Evolutionary conservation across 176 grass and related monocot genomes (phyloP).

Genomic region (Eleusine coracana): DNA sequence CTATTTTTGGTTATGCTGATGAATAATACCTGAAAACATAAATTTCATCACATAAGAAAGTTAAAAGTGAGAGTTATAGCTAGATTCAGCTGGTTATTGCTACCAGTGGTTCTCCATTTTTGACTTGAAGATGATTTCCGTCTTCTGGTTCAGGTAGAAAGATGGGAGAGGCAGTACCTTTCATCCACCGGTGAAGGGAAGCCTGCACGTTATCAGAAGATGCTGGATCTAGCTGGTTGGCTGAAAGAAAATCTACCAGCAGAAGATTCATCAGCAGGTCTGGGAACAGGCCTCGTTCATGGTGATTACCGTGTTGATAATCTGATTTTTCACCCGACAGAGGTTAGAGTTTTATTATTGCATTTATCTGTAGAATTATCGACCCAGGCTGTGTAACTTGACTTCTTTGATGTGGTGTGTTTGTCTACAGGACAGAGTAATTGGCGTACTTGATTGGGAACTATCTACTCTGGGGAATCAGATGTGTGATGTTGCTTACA

Average conservation of each 20-base stretch:
- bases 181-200: constrained; percentile 80
- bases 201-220: constrained; percentile 69
- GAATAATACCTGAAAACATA: background rate
- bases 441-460: constrained; percentile 99
- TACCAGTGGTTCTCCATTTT: background rate
- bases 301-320: constrained; percentile 93
- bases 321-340: constrained; percentile 85
- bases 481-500: constrained; percentile 98
- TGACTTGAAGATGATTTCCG: background rate
- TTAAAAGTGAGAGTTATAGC: background rate
- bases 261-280: constrained; percentile 64
- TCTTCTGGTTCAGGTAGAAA: constrained; percentile 61
- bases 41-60: constrained; percentile 3
- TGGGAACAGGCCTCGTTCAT: constrained; percentile 81
- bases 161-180: constrained; percentile 91
- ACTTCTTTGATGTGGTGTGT: constrained; percentile 3
- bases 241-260: constrained; percentile 71
- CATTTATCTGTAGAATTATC: constrained; percentile 8
- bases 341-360: constrained; percentile 56
- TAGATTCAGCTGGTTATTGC: constrained; percentile 14
- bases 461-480: constrained; percentile 97
- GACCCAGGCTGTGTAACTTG: constrained; percentile 2
- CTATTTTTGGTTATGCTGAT: background rate
- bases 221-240: constrained; percentile 81
- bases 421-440: constrained; percentile 76